A percentile compares a stretch with the other conserved stretches of the same genome.
phyloP scores from a whole-genome alignment of 192 early-diverging fungal species.

The Coemansia furcata region DNA sequence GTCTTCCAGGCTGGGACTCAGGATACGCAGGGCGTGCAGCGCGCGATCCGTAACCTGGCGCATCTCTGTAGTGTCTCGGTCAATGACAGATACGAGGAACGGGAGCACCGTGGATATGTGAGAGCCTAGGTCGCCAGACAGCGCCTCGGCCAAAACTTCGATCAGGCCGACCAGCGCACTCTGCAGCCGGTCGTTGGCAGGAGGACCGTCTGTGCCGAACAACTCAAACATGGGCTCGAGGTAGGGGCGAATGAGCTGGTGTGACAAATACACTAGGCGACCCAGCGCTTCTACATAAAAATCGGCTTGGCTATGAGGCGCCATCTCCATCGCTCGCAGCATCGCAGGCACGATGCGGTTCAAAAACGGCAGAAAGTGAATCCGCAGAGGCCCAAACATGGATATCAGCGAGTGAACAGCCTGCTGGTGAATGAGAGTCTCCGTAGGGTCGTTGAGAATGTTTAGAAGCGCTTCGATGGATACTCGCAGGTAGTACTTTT shows the following conservation, averaged over 20 bases:
- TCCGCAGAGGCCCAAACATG: conserved; percentile 79
- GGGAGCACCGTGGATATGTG: conserved; percentile 79
- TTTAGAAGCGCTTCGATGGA: conserved; percentile 84
- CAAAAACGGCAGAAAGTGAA: conserved; percentile 12
- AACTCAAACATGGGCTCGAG: conserved; percentile 77
- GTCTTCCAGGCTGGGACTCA: conserved; percentile 87
- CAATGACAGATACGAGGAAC: conserved; percentile 82
- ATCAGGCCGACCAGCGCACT: conserved; percentile 82
- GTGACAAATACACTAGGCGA: conserved; percentile 76
- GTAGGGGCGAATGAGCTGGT: conserved; percentile 87
- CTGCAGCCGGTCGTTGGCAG: conserved; percentile 61
- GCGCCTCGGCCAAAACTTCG: conserved; percentile 78
- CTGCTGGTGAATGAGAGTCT: conserved; percentile 78
- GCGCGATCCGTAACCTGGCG: conserved; percentile 65
- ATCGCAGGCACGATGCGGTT: conserved; percentile 80
- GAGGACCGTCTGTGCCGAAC: conserved; percentile 66
- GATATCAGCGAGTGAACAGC: conserved; percentile 90
- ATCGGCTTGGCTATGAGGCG: conserved; percentile 74
- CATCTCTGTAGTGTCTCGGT: conserved; percentile 69
- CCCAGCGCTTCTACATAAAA: conserved; percentile 91
- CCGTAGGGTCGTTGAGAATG: conserved; percentile 78
- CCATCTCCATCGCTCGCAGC: conserved; percentile 79
- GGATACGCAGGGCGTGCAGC: conserved; percentile 73
- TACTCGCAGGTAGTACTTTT: conserved; percentile 90
- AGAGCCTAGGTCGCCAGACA: conserved; percentile 86